Base-by-base conservation (phyloP, 2,329 filamentous ascomycete genomes). In the Nothophaeocryptopus gaeumannii region DNA sequence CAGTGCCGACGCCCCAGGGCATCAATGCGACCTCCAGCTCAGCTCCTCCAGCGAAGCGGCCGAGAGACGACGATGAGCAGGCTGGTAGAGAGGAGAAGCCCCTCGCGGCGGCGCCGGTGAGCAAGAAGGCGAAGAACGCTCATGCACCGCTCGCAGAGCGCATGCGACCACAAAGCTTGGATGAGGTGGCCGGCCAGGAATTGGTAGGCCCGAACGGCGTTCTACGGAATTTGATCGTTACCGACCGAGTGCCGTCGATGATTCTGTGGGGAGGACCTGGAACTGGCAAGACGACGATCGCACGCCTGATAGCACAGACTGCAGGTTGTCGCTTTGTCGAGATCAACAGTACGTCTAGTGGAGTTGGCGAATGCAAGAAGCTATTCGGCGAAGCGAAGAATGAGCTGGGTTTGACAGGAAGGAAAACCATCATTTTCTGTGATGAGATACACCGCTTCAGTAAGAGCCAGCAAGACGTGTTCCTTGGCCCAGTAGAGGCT, bases 341-440 rank as follows among this genome's bases (percentile, higher is more conserved):
- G 75, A 91, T 97, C 72, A 96, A 96, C 70, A 92, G 89, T 55
- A 96, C 92, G 2, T 90, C 83, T 59, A 86, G 85, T 5, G 92
- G 91, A 1, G 88, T 97, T 13, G 84, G 80, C 16, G 92, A 97
- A 68, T 91, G 87, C 78, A 96, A 96, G 72, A 93, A 90, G 75
- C 79, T 96, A 47, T 96, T 97, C 63, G 75, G 78, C 15, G 90
- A 96, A 59, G 91, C 93, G 0, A 83, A 81, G 52, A 88, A 84
- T 63, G 93, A 97, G 67, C 72, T 90, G 39, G 74, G 77, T 1
- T 74, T 97, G 44, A 95, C 89, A 0, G 92, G 92, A 1, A 80
- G 90, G 54, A 92, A 88, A 72, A 97, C 93, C 0, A 95, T 99
- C 56, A 83, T 99, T 56, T 99, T 99, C 69, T 96, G 92, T 72